phyloP scores from a whole-genome alignment of 257 asterid species.

The Solanum corneliomulleri region DNA sequence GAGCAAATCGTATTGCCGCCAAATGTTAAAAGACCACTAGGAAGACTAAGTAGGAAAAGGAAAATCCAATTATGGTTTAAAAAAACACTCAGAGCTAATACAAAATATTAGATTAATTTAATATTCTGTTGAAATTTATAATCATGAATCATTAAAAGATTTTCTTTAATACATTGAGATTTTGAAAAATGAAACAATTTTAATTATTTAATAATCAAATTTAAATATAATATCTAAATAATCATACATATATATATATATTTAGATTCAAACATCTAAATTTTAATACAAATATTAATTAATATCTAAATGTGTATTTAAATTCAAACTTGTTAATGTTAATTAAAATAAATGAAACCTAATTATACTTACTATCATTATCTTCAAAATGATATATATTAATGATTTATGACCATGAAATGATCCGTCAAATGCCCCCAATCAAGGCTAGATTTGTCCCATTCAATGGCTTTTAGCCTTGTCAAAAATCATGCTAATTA shows the following conservation, averaged over 20 bases:
- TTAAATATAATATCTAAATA: not conserved
- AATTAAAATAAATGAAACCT: not conserved
- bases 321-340: not conserved
- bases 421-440: not conserved
- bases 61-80: not conserved
- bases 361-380: not conserved
- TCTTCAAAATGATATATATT: not conserved
- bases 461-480: not conserved
- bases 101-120: not conserved
- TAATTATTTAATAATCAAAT: not conserved
- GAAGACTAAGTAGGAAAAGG: not conserved
- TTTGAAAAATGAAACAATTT: not conserved
- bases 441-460: not conserved
- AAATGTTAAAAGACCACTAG: not conserved
- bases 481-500: not conserved
- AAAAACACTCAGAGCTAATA: too few species aligned
- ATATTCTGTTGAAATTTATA: not conserved
- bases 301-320: not conserved
- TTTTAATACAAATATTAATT: not conserved
- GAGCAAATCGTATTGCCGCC: not conserved
- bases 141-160: not conserved
- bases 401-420: not conserved
- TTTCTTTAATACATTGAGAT: not conserved
- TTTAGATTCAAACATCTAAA: not conserved
- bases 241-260: not conserved